Evolutionary conservation across 2,329 filamentous ascomycete species (phyloP), one percentile per base, ranked within the genome.

Genomic region (Trematosphaeria pertusa): DNA sequence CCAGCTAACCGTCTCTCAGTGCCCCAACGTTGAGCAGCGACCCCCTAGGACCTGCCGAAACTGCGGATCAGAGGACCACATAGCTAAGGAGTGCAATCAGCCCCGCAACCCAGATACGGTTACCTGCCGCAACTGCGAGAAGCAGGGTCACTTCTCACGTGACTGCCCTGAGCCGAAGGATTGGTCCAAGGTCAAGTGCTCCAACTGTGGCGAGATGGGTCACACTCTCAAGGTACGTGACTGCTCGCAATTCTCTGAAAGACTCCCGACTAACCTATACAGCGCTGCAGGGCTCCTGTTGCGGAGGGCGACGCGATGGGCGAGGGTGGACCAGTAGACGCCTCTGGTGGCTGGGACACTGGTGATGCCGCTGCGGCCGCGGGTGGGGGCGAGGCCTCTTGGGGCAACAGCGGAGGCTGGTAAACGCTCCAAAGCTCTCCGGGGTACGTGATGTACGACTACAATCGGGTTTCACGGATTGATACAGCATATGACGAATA

Each of bases 41-140:
- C 46, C 50, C 5, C 52, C 51, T n/a, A 46, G 54, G 19, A 64
- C 65, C 11, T 72, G 70, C 56, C 64, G 62, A 44, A 73, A 73
- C 55, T 73, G 69, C 45, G 64, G 60, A 18, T 69, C 66, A 1
- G 62, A 64, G 18, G 70, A 70, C 10, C 70, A 73, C 37, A 65
- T 72, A 3, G 59, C 63, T 5, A 71, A 65, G 52, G 70, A 72
- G 32, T 73, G 69, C 22, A 60, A 67, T 32, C 62, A 72, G 51
- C 69, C 69, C 8, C 58, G 54, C 8, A 71, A 72, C 46, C 73
- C 62, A 9, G 62, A 57, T 22, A 67, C 78, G 71, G 52, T 67
- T 2, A 68, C 64, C 48, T 82, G 80, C 70, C 76, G 79, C 61
- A 88, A 88, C 71, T 88, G 86, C 62, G 84, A 87, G 17, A 70